Evolutionary conservation across 2,329 filamentous ascomycete species (phyloP).

Genomic region (Daldinia eschscholtzii): DNA sequence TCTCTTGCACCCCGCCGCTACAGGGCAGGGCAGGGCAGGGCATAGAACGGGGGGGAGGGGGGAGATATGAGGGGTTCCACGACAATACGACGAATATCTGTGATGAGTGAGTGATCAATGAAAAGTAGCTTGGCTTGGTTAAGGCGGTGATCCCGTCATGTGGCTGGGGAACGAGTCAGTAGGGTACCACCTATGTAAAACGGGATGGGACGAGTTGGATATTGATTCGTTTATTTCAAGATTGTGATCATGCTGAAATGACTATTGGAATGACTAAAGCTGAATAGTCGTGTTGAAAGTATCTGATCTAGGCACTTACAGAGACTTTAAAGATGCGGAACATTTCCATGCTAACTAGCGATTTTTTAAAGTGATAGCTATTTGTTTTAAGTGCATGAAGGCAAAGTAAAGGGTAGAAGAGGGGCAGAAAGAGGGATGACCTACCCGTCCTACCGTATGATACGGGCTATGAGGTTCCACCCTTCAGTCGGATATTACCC

Average conservation of each 20-base stretch:
- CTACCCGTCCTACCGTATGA: not conserved
- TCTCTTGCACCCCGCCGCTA: conserved; percentile 29
- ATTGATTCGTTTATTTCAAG: conserved; percentile 28
- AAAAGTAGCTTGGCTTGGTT: conserved; percentile 26
- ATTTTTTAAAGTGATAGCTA: not conserved
- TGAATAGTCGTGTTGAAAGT: not conserved
- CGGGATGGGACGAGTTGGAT: not conserved
- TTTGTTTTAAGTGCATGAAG: conserved; percentile 1
- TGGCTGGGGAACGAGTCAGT: conserved; percentile 36
- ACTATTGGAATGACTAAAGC: not conserved
- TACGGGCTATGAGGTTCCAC: conserved; percentile 9
- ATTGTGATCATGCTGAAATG: conserved; percentile 15
- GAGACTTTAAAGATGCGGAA: conserved; percentile 4
- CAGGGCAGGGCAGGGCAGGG: conserved; percentile 24
- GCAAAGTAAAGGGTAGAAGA: not conserved
- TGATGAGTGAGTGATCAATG: conserved; percentile 35
- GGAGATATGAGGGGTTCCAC: conserved; percentile 17
- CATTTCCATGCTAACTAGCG: conserved; percentile 3
- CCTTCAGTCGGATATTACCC: conserved; percentile 30
- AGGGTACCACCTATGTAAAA: conserved; percentile 20
- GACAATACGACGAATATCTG: conserved; percentile 22
- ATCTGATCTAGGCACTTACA: not conserved
- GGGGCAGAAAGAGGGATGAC: no score
- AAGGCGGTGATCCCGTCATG: conserved; percentile 35
- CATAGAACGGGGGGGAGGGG: conserved; percentile 23